These are phyloP conservation scores for Mycothermus thermophilus DNA, from an alignment of 495 filamentous ascomycete species.

Conservation along the genomic window DNA sequence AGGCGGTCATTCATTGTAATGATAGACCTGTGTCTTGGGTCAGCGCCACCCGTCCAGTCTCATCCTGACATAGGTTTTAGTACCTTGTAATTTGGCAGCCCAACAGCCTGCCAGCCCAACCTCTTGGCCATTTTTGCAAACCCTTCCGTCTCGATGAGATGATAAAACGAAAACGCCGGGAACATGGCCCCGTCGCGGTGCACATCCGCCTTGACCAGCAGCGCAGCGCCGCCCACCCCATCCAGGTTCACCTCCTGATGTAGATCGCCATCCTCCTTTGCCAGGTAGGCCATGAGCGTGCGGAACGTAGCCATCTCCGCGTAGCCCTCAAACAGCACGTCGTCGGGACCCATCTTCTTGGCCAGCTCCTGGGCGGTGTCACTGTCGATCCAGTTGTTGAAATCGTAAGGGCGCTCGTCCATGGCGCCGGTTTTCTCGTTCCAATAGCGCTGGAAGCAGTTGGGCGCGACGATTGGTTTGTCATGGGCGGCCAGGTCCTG, in stretches of 20 bases:
- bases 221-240: constrained; percentile 85
- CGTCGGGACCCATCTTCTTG: constrained; percentile 65
- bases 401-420: constrained; percentile 81
- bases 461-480: constrained; percentile 80
- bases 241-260: constrained; percentile 58
- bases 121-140: constrained; percentile 94
- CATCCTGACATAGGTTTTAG: constrained; percentile 13
- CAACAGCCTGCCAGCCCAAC: constrained; percentile 69
- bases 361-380: constrained; percentile 59
- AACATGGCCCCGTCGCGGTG: constrained; percentile 98
- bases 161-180: constrained; percentile 88
- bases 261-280: constrained; percentile 41
- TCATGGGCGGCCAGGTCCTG: constrained; percentile 83
- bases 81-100: constrained; percentile 94
- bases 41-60: constrained; percentile 7
- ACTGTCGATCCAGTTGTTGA: constrained; percentile 92
- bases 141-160: constrained; percentile 93
- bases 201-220: constrained; percentile 94
- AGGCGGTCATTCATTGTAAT: constrained; percentile 89
- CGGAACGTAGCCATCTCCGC: constrained; percentile 83
- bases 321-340: constrained; percentile 90
- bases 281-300: constrained; percentile 80
- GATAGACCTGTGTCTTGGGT: constrained; percentile 52
- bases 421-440: constrained; percentile 54
- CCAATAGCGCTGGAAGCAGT: constrained; percentile 84